A percentile compares a stretch with the other conserved stretches of the same genome.
These are phyloP conservation scores for Viola odorata DNA, from an alignment of 345 rosid species.

Conservation along the genomic window DNA sequence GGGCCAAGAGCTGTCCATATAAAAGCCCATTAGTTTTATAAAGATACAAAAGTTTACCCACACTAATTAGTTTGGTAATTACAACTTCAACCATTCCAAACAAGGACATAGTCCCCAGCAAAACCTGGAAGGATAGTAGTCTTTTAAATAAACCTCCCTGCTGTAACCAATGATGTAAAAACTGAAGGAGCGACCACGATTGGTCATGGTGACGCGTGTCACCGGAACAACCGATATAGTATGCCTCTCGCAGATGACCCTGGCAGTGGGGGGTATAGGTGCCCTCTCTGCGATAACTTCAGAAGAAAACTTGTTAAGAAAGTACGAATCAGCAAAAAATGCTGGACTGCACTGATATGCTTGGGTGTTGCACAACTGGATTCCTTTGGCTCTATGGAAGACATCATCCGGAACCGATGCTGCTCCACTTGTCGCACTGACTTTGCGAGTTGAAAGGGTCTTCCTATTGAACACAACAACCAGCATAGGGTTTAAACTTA, in stretches of 20 bases:
- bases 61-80: slow-evolving; percentile 7
- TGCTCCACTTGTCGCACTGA: slow-evolving; percentile 82
- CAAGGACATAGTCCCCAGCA: slow-evolving; percentile 98
- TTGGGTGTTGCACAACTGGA: slow-evolving; percentile 88
- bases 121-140: slow-evolving; percentile 78
- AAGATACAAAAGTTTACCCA: too few relatives aligned
- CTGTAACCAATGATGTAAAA: slow-evolving; percentile 83
- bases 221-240: slow-evolving; percentile 82
- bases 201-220: slow-evolving; percentile 80
- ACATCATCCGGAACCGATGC: slow-evolving; percentile 94
- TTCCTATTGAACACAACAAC: slow-evolving; percentile 41
- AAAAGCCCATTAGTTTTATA: too few relatives aligned
- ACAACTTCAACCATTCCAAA: slow-evolving; percentile 80
- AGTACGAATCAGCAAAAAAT: slow-evolving; percentile 85
- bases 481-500: not conserved
- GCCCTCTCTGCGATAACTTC: slow-evolving; percentile 80
- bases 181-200: slow-evolving; percentile 64
- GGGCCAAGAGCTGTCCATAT: too few relatives aligned
- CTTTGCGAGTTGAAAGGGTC: slow-evolving; percentile 72
- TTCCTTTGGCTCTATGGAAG: slow-evolving; percentile 85
- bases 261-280: slow-evolving; percentile 55
- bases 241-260: slow-evolving; percentile 91
- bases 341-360: slow-evolving; percentile 89
- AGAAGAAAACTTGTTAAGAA: slow-evolving; percentile 82
- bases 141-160: slow-evolving; percentile 82